Conservation (phyloP, 176 grass and related monocot genomes). For the Hyparrhenia diplandra region DNA sequence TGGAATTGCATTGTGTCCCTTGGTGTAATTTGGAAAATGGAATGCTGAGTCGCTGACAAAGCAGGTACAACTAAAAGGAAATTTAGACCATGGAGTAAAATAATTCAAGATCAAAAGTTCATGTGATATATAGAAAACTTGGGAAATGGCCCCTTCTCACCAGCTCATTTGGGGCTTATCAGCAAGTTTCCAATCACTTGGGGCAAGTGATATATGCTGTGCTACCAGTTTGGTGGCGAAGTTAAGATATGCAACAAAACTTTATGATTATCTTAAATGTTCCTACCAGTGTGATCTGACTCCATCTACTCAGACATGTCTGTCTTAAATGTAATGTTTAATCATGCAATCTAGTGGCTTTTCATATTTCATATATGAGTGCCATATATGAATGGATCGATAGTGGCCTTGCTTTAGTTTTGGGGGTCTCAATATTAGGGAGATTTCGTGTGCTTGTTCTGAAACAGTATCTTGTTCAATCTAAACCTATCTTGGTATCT, state of each 20-base stretch:
- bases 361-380: not conserved
- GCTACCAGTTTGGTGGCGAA: not conserved
- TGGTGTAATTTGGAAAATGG: not conserved
- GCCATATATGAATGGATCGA: not conserved
- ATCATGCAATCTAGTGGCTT: not conserved
- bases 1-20: not conserved
- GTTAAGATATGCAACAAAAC: not conserved
- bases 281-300: not conserved
- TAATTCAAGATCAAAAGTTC: not conserved
- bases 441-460: not conserved
- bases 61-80: not conserved
- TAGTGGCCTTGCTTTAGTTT: not conserved
- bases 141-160: not conserved
- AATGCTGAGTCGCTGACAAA: not conserved
- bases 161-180: not conserved
- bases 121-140: not conserved
- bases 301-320: not conserved
- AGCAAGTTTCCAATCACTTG: not conserved
- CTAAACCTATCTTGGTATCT: not conserved
- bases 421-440: not conserved
- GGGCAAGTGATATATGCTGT: not conserved
- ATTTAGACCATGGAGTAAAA: not conserved
- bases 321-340: not conserved
- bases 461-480: conserved; percentile 1
- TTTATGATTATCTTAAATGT: not conserved